These are phyloP conservation scores for Ophiocordyceps polyrhachis-furcata DNA, from an alignment of 2,329 filamentous ascomycete species.

Conservation along the genomic window DNA sequence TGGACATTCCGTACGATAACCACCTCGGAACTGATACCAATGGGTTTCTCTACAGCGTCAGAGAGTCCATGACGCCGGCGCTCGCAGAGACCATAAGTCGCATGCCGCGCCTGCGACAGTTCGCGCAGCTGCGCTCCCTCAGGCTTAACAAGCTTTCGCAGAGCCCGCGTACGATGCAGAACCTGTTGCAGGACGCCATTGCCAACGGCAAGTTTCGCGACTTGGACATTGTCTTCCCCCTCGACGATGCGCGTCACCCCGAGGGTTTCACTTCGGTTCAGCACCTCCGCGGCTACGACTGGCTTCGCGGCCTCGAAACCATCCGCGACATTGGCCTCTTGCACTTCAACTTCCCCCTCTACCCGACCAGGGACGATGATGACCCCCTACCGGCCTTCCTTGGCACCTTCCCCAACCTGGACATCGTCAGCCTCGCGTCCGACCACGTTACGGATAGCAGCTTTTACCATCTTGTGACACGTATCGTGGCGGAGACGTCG, in stretches of 20 bases:
- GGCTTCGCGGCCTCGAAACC: slow-evolving; percentile 15
- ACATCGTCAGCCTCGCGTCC: slow-evolving; percentile 16
- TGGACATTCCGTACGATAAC: slow-evolving; percentile 9
- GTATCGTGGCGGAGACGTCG: slow-evolving; percentile 12
- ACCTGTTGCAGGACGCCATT: slow-evolving; percentile 10
- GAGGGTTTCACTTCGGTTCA: slow-evolving; percentile 9
- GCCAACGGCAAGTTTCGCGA: slow-evolving; percentile 11
- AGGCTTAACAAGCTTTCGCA: slow-evolving; percentile 10
- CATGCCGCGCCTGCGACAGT: slow-evolving; percentile 3
- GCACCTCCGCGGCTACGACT: slow-evolving; percentile 14
- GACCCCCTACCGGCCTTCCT: slow-evolving; percentile 16
- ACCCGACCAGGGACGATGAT: slow-evolving; percentile 11
- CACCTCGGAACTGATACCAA: not conserved
- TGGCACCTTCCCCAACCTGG: slow-evolving; percentile 17
- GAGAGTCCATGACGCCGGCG: not conserved
- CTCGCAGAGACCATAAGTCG: not conserved
- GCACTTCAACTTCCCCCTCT: slow-evolving; percentile 14
- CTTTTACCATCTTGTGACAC: slow-evolving; percentile 11
- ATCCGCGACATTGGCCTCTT: slow-evolving; percentile 17
- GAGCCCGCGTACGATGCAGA: slow-evolving; percentile 7
- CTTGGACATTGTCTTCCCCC: slow-evolving; percentile 18
- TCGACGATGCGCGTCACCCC: slow-evolving; percentile 6
- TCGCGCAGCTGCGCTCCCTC: slow-evolving; percentile 10
- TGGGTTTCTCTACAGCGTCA: not conserved
- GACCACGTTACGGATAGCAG: slow-evolving; percentile 11